Conservation (phyloP, 106 monocot species). For the Dactylorhiza incarnata region DNA sequence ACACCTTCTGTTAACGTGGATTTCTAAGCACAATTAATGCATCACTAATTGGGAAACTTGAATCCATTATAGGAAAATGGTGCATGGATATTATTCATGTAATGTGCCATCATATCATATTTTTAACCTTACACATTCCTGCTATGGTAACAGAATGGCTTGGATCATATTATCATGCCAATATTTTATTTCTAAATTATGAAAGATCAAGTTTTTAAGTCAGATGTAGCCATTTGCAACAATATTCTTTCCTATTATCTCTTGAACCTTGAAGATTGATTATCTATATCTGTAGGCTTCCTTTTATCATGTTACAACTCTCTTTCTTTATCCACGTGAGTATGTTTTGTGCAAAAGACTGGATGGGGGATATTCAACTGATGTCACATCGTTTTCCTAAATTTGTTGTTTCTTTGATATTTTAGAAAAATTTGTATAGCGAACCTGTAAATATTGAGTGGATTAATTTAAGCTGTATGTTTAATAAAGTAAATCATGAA, state of each 20-base stretch:
- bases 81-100: neutral
- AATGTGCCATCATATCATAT: neutral
- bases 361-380: neutral
- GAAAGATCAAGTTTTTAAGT: neutral
- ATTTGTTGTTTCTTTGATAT: neutral
- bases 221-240: neutral
- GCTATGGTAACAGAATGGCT: neutral
- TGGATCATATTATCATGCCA: neutral
- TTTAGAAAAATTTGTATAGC: neutral
- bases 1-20: too few species aligned
- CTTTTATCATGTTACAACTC: neutral
- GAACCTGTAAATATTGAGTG: neutral
- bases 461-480: neutral
- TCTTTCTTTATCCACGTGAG: neutral
- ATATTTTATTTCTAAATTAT: neutral
- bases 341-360: neutral
- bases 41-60: neutral
- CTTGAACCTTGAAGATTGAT: neutral
- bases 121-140: neutral
- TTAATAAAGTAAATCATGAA: neutral
- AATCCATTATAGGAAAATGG: neutral
- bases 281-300: neutral
- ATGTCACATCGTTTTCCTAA: neutral
- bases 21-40: neutral
- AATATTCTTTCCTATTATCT: neutral